These are phyloP conservation scores for Alternaria solani DNA, from an alignment of 2,329 filamentous ascomycete genomes.

Conservation along the genomic window DNA sequence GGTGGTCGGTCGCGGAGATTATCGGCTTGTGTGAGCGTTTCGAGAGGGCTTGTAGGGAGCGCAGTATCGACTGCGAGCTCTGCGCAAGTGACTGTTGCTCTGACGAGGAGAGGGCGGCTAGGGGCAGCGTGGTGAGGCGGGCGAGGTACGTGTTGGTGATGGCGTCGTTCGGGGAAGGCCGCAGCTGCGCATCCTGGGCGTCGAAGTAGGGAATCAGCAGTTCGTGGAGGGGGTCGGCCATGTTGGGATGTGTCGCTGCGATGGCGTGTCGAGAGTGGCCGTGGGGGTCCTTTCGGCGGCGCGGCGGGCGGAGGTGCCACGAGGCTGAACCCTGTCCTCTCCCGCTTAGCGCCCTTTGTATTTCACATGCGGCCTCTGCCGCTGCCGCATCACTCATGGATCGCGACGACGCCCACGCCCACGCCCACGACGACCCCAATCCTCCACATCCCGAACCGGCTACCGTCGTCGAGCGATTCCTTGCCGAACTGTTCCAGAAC, in stretches of 20 bases:
- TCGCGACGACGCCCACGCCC: constrained; percentile 6
- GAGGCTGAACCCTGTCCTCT: constrained; percentile 6
- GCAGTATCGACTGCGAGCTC: constrained; percentile 77
- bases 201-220: constrained; percentile 71
- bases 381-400: constrained; percentile 8
- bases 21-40: constrained; percentile 88
- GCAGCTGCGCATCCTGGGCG: constrained; percentile 47
- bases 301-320: constrained; percentile 10
- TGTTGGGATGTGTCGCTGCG: constrained; percentile 1
- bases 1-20: constrained; percentile 79
- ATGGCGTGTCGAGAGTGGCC: not conserved
- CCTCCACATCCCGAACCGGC: not conserved
- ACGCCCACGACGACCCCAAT: not conserved
- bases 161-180: constrained; percentile 57
- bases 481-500: constrained; percentile 34
- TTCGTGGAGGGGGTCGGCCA: constrained; percentile 74
- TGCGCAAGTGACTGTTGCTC: constrained; percentile 85
- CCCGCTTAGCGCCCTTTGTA: constrained; percentile 1
- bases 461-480: constrained; percentile 26
- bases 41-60: constrained; percentile 85
- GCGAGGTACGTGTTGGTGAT: constrained; percentile 75
- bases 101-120: constrained; percentile 73
- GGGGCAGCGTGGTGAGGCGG: constrained; percentile 77
- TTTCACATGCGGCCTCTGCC: constrained; percentile 14
- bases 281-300: not conserved